A percentile compares a stretch with the other conserved stretches of the same genome.
Conservation (phyloP, 73 alveolate species). For the Halteria grandinella region DNA sequence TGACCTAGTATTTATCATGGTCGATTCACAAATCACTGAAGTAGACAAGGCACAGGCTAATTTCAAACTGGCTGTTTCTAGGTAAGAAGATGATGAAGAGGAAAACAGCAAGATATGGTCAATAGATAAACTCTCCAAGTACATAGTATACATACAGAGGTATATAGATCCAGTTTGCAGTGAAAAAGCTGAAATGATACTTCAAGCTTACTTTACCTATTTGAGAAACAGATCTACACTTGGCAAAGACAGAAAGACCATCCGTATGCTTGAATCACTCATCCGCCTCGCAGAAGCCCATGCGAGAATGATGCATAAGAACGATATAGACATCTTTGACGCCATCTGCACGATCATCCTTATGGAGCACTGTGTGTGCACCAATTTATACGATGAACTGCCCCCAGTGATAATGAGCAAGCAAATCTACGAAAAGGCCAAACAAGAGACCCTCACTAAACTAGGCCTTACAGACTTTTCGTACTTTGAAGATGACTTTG, state of each 20-base stretch:
- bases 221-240: constrained; percentile 49
- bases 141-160: constrained; percentile 63
- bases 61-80: constrained; percentile 60
- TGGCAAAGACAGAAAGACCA: constrained; percentile 73
- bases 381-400: constrained; percentile 48
- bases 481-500: constrained; percentile 53
- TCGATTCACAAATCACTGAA: constrained; percentile 73
- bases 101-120: constrained; percentile 47
- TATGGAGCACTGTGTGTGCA: constrained; percentile 63
- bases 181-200: constrained; percentile 68
- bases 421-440: constrained; percentile 57
- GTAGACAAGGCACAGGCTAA: constrained; percentile 77
- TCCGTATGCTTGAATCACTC: constrained; percentile 80
- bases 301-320: constrained; percentile 78
- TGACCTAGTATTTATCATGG: constrained; percentile 77
- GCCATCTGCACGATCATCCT: constrained; percentile 70
- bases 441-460: constrained; percentile 40
- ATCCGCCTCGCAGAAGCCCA: constrained; percentile 89
- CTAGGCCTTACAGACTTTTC: constrained; percentile 54
- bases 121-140: constrained; percentile 64
- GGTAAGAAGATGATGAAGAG: constrained; percentile 65
- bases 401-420: constrained; percentile 60
- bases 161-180: constrained; percentile 74
- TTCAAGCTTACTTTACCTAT: constrained; percentile 53
- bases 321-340: constrained; percentile 76